Evolutionary conservation across 2,329 filamentous ascomycete genomes (phyloP).

Genomic region (Xylariomycetidae sp.): DNA sequence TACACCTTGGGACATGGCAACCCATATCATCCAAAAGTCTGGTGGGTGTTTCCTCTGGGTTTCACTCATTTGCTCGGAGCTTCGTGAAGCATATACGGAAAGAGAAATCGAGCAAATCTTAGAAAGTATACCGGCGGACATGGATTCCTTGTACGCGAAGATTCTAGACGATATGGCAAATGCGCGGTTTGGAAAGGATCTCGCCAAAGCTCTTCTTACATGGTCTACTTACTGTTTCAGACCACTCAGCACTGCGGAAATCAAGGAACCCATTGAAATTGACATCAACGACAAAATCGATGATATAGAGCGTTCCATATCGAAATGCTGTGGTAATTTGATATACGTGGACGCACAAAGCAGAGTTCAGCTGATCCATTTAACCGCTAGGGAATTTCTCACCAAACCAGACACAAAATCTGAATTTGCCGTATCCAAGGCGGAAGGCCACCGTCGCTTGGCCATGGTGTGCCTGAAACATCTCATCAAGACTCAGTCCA

Average conservation of each 20-base stretch:
- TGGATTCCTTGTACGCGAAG: conserved; percentile 23
- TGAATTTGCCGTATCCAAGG: conserved; percentile 19
- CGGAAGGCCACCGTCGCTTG: conserved; percentile 17
- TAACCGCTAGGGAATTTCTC: conserved; percentile 25
- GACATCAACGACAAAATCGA: conserved; percentile 24
- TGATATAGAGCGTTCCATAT: conserved; percentile 18
- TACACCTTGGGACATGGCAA: too few relatives aligned
- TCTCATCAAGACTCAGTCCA: conserved; percentile 7
- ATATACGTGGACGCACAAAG: conserved; percentile 20
- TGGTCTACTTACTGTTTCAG: conserved; percentile 23
- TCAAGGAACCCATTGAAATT: conserved; percentile 19
- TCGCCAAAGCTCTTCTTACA: conserved; percentile 19
- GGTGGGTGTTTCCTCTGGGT: conserved; percentile 28
- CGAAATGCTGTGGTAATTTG: conserved; percentile 21
- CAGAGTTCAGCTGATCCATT: conserved; percentile 22
- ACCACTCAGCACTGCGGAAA: conserved; percentile 19
- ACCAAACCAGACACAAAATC: conserved; percentile 8
- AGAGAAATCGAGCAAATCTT: conserved; percentile 20
- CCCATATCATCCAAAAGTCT: conserved; percentile 21
- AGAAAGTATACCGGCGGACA: conserved; percentile 19
- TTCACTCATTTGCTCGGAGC: conserved; percentile 18
- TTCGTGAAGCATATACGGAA: conserved; percentile 20
- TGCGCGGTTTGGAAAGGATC: conserved; percentile 17
- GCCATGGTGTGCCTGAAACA: conserved; percentile 21
- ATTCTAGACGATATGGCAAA: conserved; percentile 22